Base-by-base conservation (phyloP, 106 monocot species). In the Iris macrosiphon region DNA sequence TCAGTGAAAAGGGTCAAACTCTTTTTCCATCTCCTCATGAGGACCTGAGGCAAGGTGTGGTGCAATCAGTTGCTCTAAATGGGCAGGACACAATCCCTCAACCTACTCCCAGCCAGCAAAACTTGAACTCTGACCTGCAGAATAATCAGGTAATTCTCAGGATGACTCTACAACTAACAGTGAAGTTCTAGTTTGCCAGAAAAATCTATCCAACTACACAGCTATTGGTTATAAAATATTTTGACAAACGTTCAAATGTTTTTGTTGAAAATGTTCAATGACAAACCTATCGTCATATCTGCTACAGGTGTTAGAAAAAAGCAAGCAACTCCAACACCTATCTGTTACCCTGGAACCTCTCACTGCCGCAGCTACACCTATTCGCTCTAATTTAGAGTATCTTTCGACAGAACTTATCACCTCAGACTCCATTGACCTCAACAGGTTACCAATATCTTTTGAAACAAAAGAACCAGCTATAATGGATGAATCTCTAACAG, bases 361-460 rank as follows among this genome's bases (percentile, higher is more conserved):
- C 17, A 21, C 44, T 44, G n/a, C 21, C 7, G 20, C 24, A 48
- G 3, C 25, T 12, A 25, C n/a, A 15, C 48, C 25, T 24, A 25
- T 8, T 25, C 10, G 6, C 7, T 21, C 44, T 6, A 44, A 7
- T 44, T 44, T 21, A 44, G 11, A 5, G 17, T 44, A 17, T 44
- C 44, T 4, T 1, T 44, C 48, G 26, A 48, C 48, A 24, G 48
- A 48, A 26, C 25, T n/a, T 48, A 48, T 48, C 48, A 48, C 25
- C 25, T 24, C 48, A 26, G 48, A 12, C 12, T 48, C 48, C 25
- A 24, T 8, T 48, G 4, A 44, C 4, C 13, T 48, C 11, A n/a
- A n/a, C n/a, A n/a, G n/a, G n/a, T n/a, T n/a, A n/a, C n/a, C n/a
- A n/a, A n/a, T n/a, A n/a, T n/a, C n/a, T n/a, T n/a, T n/a, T n/a